Conservation (phyloP, 2,329 filamentous ascomycete species). For the Karstenula rhodostoma region DNA sequence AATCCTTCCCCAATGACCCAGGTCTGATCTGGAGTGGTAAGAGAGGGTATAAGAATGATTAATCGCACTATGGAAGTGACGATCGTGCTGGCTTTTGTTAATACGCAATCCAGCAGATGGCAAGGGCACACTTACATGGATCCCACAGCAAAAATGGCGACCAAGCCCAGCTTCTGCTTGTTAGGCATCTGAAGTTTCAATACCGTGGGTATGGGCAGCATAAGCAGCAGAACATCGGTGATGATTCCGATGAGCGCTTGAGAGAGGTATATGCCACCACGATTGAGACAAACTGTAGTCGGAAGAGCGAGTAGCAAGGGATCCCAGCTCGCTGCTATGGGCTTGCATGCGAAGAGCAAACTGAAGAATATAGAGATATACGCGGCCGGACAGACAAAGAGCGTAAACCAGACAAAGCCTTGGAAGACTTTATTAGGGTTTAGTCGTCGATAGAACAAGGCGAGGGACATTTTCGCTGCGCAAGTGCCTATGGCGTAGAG, state of each 20-base stretch:
- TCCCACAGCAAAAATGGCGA: slow-evolving; percentile 29
- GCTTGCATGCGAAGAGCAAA: slow-evolving; percentile 9
- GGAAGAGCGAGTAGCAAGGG: background rate
- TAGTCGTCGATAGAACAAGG: background rate
- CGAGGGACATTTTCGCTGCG: background rate
- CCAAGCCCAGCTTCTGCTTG: slow-evolving; percentile 26
- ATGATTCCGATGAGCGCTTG: slow-evolving; percentile 9
- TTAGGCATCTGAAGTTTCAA: slow-evolving; percentile 26
- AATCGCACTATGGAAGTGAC: background rate
- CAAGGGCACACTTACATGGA: slow-evolving; percentile 17
- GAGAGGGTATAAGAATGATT: background rate
- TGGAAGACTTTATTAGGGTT: slow-evolving; percentile 5
- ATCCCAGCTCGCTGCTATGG: slow-evolving; percentile 2
- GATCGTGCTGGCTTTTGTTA: background rate
- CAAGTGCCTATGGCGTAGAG: background rate
- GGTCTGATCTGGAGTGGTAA: background rate
- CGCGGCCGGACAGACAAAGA: background rate
- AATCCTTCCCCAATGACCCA: slow-evolving; percentile 1
- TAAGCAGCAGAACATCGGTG: slow-evolving; percentile 28
- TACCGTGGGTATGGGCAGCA: slow-evolving; percentile 30
- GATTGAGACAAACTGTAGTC: background rate
- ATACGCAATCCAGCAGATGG: background rate
- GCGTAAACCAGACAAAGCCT: slow-evolving; percentile 2
- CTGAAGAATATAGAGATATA: slow-evolving; percentile 2
- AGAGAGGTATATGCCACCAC: slow-evolving; percentile 1